Evolutionary conservation across 176 grass and related monocot genomes (phyloP).

Genomic region (Oryza coarctata): DNA sequence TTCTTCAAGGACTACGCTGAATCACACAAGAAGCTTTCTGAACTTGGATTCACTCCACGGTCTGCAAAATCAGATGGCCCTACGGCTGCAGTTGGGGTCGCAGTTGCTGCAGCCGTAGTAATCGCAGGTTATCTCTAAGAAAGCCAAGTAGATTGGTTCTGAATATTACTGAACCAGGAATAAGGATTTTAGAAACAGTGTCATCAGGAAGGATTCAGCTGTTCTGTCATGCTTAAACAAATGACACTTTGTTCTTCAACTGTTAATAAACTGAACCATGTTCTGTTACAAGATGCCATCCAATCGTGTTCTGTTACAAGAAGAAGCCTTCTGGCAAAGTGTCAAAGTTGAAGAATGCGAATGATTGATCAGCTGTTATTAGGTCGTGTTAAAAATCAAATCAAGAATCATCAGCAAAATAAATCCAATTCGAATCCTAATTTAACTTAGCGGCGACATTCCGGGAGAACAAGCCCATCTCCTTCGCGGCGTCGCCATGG

Average conservation of each 20-base stretch:
- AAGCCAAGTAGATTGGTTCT: conserved; percentile 37
- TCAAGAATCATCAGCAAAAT: conserved; percentile 25
- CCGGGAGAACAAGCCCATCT: conserved; percentile 95
- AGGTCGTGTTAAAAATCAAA: conserved; percentile 36
- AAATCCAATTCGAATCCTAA: conserved; percentile 22
- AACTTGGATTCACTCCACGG: conserved; percentile 66
- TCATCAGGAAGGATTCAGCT: no score
- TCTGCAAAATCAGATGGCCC: conserved; percentile 42
- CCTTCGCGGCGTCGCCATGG: conserved; percentile 39
- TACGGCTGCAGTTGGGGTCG: conserved; percentile 39
- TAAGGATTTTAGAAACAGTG: no score
- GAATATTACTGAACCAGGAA: no score
- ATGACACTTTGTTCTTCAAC: conserved; percentile 39
- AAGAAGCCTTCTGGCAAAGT: background rate
- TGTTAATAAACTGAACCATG: conserved; percentile 4
- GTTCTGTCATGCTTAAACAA: conserved; percentile 15
- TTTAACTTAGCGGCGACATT: conserved; percentile 35
- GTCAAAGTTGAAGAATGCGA: conserved; percentile 33
- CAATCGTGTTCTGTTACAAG: conserved; percentile 39
- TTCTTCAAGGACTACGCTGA: conserved; percentile 91
- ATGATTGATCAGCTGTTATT: conserved; percentile 51
- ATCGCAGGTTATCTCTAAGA: conserved; percentile 41
- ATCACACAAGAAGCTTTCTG: conserved; percentile 94
- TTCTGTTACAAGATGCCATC: conserved; percentile 21
- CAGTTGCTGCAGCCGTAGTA: conserved; percentile 47